phyloP scores from a whole-genome alignment of 1,284 basidiomycete genomes.

The Pseudozyma flocculosa region DNA sequence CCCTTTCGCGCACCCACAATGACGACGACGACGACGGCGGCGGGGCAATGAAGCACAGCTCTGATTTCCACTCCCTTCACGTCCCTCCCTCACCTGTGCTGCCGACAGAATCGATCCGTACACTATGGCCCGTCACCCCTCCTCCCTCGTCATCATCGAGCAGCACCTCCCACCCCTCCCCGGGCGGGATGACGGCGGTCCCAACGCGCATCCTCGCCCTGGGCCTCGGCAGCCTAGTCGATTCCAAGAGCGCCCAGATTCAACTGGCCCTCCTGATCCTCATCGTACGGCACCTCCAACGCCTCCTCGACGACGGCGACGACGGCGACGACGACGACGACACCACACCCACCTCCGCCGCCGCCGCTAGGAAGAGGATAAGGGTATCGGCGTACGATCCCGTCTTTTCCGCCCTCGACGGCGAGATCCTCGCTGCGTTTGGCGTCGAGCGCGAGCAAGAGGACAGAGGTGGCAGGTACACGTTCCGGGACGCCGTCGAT shows the following conservation, averaged over 20 bases:
- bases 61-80: too few relatives aligned
- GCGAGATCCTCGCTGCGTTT: background rate
- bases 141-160: too few relatives aligned
- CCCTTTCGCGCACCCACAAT: too few relatives aligned
- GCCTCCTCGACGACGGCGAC: background rate
- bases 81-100: too few relatives aligned
- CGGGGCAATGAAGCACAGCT: too few relatives aligned
- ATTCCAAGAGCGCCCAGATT: constrained; percentile 14
- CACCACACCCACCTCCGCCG: background rate
- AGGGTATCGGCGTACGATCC: constrained; percentile 16
- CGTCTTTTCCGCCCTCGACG: constrained; percentile 9
- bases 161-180: too few relatives aligned
- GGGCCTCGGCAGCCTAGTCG: constrained; percentile 13
- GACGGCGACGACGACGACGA: background rate
- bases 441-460: background rate
- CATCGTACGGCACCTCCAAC: constrained; percentile 1
- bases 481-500: constrained; percentile 2
- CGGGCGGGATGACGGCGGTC: too few relatives aligned
- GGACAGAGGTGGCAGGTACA: background rate
- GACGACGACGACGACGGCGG: too few relatives aligned
- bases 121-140: too few relatives aligned
- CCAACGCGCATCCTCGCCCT: constrained; percentile 15
- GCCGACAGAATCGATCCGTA: too few relatives aligned
- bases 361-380: background rate
- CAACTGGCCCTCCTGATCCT: constrained; percentile 23